Base-by-base conservation (phyloP, 2,329 filamentous ascomycete species). In the Teratosphaeria pseudoeucalypti region DNA sequence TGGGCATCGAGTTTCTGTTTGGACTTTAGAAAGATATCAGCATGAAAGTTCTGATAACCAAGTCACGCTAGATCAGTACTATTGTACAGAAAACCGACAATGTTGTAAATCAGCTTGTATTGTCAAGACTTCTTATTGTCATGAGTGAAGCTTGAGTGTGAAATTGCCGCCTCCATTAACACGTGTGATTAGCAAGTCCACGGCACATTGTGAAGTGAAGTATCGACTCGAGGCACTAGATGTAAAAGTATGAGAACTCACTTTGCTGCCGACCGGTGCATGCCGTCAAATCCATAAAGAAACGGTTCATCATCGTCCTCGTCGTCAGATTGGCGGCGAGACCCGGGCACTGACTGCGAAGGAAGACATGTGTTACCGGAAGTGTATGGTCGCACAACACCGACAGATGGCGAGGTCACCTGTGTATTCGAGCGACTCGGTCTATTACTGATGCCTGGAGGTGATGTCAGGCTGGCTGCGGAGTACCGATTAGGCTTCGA, bases 1-100 rank as follows among this genome's bases (percentile, higher is more conserved):
- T 88, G 34, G 92, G 92, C 88, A 96, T 92, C 4, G 92, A 96
- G 75, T 95, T 95, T 64, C 92, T 88, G 73, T 96, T 95, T 62
- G 87, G 81, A 66, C 90, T 95, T 67, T 26, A 56, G 57, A 57
- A 67, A 64, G 60, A 58, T 54, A 23, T 49, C 16, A 49, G 43
- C 43, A 10, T n/a, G 19, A 49, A 49, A 49, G 43, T 49, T 49
- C 19, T 23, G 43, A n/a, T 23, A 19, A 23, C 19, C 6, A 49
- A 49, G 19, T 23, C 43, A 49, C 23, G 43, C n/a, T 23, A 19
- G 9, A 19, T n/a, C 34, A 54, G 47, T 23, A 54, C 47, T 53
- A 43, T 59, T 59, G 54, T 58, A 37, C 52, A 29, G 32, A 54
- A 54, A 12, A 29, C 52, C 29, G 52, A 29, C 52, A 54, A 29